These are phyloP conservation scores for Nitzschia inconspicua DNA, from an alignment of 108 stramenopile genomes.

Conservation along the genomic window DNA sequence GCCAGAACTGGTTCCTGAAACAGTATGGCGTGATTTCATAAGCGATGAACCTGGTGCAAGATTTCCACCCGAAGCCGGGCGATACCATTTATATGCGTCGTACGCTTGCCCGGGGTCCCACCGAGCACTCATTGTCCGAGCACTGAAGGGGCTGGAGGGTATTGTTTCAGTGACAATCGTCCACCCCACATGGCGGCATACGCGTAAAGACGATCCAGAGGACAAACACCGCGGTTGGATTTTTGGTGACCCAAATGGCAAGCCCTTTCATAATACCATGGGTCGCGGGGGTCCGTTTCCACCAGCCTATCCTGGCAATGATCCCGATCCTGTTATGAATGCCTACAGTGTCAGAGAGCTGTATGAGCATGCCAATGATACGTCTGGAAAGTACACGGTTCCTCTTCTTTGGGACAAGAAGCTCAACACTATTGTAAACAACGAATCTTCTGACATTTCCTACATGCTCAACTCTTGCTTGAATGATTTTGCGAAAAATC, in stretches of 20 bases:
- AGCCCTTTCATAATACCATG: slow-evolving; percentile 58
- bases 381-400: slow-evolving; percentile 90
- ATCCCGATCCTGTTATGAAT: slow-evolving; percentile 59
- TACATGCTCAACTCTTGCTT: slow-evolving; percentile 95
- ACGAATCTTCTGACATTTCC: slow-evolving; percentile 96
- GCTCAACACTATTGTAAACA: slow-evolving; percentile 92
- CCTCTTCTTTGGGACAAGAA: slow-evolving; percentile 97
- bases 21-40: slow-evolving; percentile 59
- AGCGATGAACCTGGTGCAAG: slow-evolving; percentile 48
- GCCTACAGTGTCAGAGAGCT: slow-evolving; percentile 45
- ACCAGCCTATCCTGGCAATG: slow-evolving; percentile 59
- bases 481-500: slow-evolving; percentile 67
- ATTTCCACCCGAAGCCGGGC: slow-evolving; percentile 68
- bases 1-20: slow-evolving; percentile 23
- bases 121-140: slow-evolving; percentile 76
- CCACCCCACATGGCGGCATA: slow-evolving; percentile 84
- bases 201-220: slow-evolving; percentile 59
- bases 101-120: slow-evolving; percentile 82
- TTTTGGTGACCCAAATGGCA: slow-evolving; percentile 68
- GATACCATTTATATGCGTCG: slow-evolving; percentile 78
- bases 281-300: slow-evolving; percentile 79
- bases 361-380: slow-evolving; percentile 58
- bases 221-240: slow-evolving; percentile 94
- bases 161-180: slow-evolving; percentile 80
- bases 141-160: slow-evolving; percentile 89